Evolutionary conservation across 805 yeast species (phyloP), one percentile per base, ranked within the genome.

Genomic region (Nakazawaea pomicola): DNA sequence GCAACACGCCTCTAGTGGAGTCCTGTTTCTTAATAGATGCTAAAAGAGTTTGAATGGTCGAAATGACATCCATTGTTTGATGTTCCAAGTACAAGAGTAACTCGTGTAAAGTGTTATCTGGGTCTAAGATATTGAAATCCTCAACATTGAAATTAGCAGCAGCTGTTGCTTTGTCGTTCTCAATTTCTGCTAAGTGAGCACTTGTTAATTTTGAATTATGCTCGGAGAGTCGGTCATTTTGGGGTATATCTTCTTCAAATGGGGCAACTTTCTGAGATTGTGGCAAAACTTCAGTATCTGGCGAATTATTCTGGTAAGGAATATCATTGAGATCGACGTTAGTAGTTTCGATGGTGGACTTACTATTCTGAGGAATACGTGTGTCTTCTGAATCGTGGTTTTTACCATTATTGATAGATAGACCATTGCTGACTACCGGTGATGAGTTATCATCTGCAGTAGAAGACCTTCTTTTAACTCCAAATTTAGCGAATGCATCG

Each of bases 21-120:
- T 83, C 80, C 15, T 88, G 86, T 50, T 77, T 76, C 60, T 83
- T 83, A 51, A 85, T 85, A 0, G 91, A 78, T 3, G 80, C 76
- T 45, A 91, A 69, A 46, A 91, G 70, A 15, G 84, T 76, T 57
- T 90, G 96, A 50, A 90, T 90, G 0, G 96, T 86, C 11, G 89
- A 76, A 36, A 91, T 90, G 2, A 91, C 96, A 53, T 84, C 84
- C 14, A 86, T 90, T 0, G 97, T 90, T 63, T 90, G 96, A 60
- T 88, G 95, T 58, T 91, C 98, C 53, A 91, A 70, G 57, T 89
- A 91, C 21, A 80, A 69, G 52, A 90, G 74, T 45, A 91, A 77
- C 53, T 88, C 95, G 6, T 87, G 78, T 48, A 90, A 71, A 1
- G 96, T 84, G 57, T 87, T 86, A 54, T 90, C 97, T 1, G 95